Conservation (phyloP, 352 stramenopile species). For the Phytopythium kandeliae region DNA sequence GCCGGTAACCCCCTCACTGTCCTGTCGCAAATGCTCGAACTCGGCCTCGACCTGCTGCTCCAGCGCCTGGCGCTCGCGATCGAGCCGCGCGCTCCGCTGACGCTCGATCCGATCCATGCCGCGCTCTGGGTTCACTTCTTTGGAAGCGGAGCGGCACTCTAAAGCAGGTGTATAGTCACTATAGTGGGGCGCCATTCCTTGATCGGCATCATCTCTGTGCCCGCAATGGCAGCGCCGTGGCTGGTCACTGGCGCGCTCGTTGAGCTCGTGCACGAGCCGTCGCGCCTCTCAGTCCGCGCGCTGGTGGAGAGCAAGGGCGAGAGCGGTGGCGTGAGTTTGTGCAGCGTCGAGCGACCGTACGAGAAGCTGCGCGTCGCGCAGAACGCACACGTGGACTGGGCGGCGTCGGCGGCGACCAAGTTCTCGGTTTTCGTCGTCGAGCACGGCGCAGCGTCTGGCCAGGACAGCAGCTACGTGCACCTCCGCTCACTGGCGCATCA, state of each 20-base stretch:
- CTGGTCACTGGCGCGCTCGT: constrained; percentile 59
- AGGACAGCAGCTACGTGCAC: constrained; percentile 16
- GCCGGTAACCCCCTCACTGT: not conserved
- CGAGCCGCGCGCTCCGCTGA: constrained; percentile 33
- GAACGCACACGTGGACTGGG: constrained; percentile 57
- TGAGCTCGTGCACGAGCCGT: constrained; percentile 39
- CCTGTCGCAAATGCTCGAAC: constrained; percentile 13
- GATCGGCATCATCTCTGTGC: too few relatives aligned
- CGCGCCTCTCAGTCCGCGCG: constrained; percentile 35
- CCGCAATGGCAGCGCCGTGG: not conserved
- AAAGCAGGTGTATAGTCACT: not conserved
- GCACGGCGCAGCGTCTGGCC: constrained; percentile 8
- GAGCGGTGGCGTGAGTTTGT: constrained; percentile 32
- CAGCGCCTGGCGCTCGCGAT: constrained; percentile 41
- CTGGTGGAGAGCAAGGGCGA: constrained; percentile 39
- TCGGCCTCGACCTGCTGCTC: constrained; percentile 40
- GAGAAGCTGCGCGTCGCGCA: constrained; percentile 77
- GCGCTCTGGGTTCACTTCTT: not conserved
- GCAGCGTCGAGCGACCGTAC: constrained; percentile 57
- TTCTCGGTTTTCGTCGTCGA: constrained; percentile 65
- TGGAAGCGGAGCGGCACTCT: not conserved
- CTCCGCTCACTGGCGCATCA: constrained; percentile 61
- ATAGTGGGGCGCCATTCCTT: not conserved
- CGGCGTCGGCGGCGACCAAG: constrained; percentile 49
- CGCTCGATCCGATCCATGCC: constrained; percentile 11